phyloP scores from a whole-genome alignment of 2,329 filamentous ascomycete genomes.

The Xylariaceae sp. region DNA sequence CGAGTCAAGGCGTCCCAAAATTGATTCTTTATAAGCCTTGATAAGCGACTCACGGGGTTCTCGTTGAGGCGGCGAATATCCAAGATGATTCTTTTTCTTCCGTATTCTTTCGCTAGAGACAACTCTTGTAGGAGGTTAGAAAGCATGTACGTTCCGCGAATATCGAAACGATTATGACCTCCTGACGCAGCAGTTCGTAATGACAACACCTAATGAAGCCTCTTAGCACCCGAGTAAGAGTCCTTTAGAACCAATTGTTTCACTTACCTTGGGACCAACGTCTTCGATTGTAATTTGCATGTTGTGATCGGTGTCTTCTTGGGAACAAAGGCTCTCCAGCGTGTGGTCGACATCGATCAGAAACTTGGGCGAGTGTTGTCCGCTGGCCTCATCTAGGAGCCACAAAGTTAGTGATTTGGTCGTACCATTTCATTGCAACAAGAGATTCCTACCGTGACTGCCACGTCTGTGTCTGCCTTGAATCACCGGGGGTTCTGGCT shows the following conservation, averaged over 20 bases:
- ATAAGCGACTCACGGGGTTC: slow-evolving; percentile 86
- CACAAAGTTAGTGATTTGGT: slow-evolving; percentile 1
- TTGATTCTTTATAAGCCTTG: slow-evolving; percentile 78
- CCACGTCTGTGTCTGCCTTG: slow-evolving; percentile 55
- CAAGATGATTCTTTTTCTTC: slow-evolving; percentile 82
- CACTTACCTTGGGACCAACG: slow-evolving; percentile 71
- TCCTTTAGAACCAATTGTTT: not conserved
- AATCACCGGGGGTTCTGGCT: slow-evolving; percentile 49
- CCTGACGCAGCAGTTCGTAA: slow-evolving; percentile 82
- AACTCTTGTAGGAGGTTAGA: slow-evolving; percentile 95
- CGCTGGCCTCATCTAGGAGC: slow-evolving; percentile 64
- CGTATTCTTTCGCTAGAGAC: slow-evolving; percentile 85
- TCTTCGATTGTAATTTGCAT: slow-evolving; percentile 98
- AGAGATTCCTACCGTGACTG: slow-evolving; percentile 49
- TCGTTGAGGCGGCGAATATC: slow-evolving; percentile 90
- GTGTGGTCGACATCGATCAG: slow-evolving; percentile 83
- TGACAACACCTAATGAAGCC: slow-evolving; percentile 61
- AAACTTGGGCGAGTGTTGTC: slow-evolving; percentile 67
- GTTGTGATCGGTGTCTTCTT: slow-evolving; percentile 91
- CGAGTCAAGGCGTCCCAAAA: slow-evolving; percentile 93
- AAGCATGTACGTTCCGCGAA: slow-evolving; percentile 94
- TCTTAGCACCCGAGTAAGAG: slow-evolving; percentile 7
- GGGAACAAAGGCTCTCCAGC: slow-evolving; percentile 69
- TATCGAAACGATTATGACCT: slow-evolving; percentile 81
- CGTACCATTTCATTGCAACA: not conserved